Evolutionary conservation across 192 early-diverging fungal genomes (phyloP).

Genomic region (Linnemannia hyalina): DNA sequence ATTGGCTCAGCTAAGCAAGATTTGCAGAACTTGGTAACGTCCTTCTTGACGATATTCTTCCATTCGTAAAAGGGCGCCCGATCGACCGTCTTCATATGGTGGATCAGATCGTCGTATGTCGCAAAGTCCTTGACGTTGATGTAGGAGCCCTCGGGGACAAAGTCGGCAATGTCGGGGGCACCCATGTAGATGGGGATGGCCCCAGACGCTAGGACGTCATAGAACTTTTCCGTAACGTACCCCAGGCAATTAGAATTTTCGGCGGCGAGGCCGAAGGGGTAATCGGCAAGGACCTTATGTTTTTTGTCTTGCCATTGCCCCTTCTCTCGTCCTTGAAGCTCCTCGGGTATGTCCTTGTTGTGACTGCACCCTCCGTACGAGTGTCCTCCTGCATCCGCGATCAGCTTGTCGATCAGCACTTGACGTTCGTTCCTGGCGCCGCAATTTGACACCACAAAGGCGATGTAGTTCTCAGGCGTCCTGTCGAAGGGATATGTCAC

Average conservation of each 20-base stretch:
- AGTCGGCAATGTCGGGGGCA: conserved; percentile 44
- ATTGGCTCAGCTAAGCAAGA: conserved; percentile 2
- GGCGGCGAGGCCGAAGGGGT: conserved; percentile 34
- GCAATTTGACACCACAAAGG: conserved; percentile 35
- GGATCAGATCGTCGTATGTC: conserved; percentile 16
- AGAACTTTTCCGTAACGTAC: conserved; percentile 55
- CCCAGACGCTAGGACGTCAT: conserved; percentile 21
- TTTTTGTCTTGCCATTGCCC: neutral
- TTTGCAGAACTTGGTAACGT: conserved; percentile 21
- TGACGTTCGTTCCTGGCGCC: conserved; percentile 21
- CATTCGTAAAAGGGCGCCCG: conserved; percentile 15
- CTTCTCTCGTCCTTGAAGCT: neutral
- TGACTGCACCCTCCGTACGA: conserved; percentile 34
- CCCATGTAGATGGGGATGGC: conserved; percentile 51
- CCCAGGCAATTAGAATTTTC: conserved; percentile 52
- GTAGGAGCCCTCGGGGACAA: conserved; percentile 25
- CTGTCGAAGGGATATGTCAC: conserved; percentile 5
- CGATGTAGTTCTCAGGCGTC: conserved; percentile 20
- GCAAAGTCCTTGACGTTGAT: conserved; percentile 17
- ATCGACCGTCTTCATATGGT: conserved; percentile 14
- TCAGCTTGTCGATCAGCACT: conserved; percentile 18
- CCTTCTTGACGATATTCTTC: conserved; percentile 26
- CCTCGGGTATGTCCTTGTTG: conserved; percentile 25
- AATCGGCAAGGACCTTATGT: neutral
- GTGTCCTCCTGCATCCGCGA: conserved; percentile 28